These are phyloP conservation scores for Byssothecium circinans DNA, from an alignment of 2,329 filamentous ascomycete species.

Conservation along the genomic window DNA sequence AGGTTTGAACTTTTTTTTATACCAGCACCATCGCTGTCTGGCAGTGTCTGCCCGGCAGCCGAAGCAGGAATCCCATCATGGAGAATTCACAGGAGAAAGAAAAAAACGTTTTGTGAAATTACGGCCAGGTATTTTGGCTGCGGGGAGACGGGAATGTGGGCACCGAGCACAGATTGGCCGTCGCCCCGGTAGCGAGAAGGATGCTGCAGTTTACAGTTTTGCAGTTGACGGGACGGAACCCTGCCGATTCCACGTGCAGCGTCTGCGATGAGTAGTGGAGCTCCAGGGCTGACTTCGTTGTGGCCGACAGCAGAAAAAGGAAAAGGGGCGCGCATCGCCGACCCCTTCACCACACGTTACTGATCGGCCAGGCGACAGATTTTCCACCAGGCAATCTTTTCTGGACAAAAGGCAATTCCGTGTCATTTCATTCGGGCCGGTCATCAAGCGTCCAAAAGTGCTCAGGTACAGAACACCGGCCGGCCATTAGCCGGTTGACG, in stretches of 20 bases:
- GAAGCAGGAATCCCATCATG: constrained; percentile 18
- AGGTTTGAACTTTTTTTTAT: constrained; percentile 4
- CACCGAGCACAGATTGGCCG: constrained; percentile 30
- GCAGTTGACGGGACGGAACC: constrained; percentile 26
- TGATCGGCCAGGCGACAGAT: constrained; percentile 7
- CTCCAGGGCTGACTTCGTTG: constrained; percentile 23
- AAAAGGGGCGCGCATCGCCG: not conserved
- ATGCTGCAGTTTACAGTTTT: constrained; percentile 24
- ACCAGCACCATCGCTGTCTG: constrained; percentile 22
- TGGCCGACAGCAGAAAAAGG: too few species aligned
- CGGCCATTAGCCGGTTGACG: constrained; percentile 29
- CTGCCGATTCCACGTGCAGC: constrained; percentile 41
- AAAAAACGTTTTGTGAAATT: constrained; percentile 32
- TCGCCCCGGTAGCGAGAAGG: constrained; percentile 35
- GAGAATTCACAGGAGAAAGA: constrained; percentile 26
- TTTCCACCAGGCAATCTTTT: constrained; percentile 4
- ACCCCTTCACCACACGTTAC: too few species aligned
- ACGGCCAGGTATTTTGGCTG: constrained; percentile 33
- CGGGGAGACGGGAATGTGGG: constrained; percentile 43
- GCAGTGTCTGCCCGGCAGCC: constrained; percentile 10
- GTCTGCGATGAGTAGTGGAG: constrained; percentile 23
- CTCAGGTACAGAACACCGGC: constrained; percentile 21
- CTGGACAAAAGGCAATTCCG: constrained; percentile 6
- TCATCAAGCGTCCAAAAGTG: constrained; percentile 14
- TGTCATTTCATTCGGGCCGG: constrained; percentile 19